Base-by-base conservation (phyloP, 177 flowering plant genomes). In the Vitis hybrid region DNA sequence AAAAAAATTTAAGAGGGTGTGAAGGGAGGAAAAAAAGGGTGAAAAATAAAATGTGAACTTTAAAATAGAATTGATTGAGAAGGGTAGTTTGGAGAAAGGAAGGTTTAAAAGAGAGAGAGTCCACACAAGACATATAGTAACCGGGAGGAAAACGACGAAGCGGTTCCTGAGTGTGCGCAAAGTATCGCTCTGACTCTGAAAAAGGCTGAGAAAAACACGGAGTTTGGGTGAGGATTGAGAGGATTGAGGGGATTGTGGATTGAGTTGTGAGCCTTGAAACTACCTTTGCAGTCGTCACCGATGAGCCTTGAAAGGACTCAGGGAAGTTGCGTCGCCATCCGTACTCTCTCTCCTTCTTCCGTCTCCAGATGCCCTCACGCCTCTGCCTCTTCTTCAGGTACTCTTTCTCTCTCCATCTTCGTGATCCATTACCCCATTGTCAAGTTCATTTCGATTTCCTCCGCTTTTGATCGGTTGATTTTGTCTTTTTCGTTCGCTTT, bases 261-360 rank as follows among this genome's bases (percentile, higher is more conserved):
- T 40, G 6, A 7, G 46, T 40, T 40, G 46, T 7, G 46, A 40
- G 46, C 46, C 46, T 40, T 40, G 7, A 7, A 6, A 40, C 46
- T 40, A 40, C 46, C 46, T 40, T 40, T 40, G 46, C 46, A 40
- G 46, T 40, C 46, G 46, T 61, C 51, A 48, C 70, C 57, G 62
- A 82, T 78, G 84, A 83, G 82, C 19, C 60, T 72, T 18, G 75
- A 70, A 13, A 75, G 70, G 54, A 61, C 54, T 72, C 77, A 77
- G 8, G 78, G 80, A 51, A 73, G 73, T 78, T 72, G 72, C 69
- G 70, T 79, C 24, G 73, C 82, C 17, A 68, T 83, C 67, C 83
- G 79, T 40, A 61, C 81, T 59, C 72, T 78, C 74, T 73, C 85
- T 57, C 77, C 82, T 54, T 66, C 84, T 59, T 68, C 81, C 56